Conservation (phyloP, 164 flowering plant species). For the Brasenia schreberi region DNA sequence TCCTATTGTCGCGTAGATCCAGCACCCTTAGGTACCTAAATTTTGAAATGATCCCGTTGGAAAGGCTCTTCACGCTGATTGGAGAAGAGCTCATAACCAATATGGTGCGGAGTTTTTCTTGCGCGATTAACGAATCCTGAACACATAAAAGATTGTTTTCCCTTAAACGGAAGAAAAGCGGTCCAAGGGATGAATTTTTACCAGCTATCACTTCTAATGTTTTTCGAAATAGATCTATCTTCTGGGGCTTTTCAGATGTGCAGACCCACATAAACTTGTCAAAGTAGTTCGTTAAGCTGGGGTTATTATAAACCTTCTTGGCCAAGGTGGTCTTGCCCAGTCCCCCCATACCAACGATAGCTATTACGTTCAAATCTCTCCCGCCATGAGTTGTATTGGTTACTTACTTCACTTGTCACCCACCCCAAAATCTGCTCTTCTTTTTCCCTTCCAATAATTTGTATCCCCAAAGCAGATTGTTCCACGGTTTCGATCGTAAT, state of each 20-base stretch:
- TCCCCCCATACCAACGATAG: background rate
- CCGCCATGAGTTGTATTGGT: background rate
- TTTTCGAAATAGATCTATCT: background rate
- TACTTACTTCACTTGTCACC: too few relatives aligned
- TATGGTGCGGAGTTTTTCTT: background rate
- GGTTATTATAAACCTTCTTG: background rate
- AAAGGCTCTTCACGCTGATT: too few relatives aligned
- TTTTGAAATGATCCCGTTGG: background rate
- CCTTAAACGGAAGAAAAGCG: background rate
- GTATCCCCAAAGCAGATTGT: background rate
- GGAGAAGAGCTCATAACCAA: background rate
- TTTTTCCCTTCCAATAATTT: background rate
- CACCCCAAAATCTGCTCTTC: background rate
- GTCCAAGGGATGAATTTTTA: background rate
- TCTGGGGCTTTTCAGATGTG: background rate
- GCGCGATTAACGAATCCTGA: background rate
- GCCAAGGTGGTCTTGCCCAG: background rate
- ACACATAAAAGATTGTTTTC: background rate
- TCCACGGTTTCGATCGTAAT: too few relatives aligned
- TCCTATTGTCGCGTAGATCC: background rate
- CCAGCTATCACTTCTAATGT: background rate
- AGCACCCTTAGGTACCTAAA: background rate
- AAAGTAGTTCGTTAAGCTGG: background rate
- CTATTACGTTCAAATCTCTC: background rate
- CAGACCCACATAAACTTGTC: background rate